These are phyloP conservation scores for Neurospora sublineolata DNA, from an alignment of 495 filamentous ascomycete species.

Conservation along the genomic window DNA sequence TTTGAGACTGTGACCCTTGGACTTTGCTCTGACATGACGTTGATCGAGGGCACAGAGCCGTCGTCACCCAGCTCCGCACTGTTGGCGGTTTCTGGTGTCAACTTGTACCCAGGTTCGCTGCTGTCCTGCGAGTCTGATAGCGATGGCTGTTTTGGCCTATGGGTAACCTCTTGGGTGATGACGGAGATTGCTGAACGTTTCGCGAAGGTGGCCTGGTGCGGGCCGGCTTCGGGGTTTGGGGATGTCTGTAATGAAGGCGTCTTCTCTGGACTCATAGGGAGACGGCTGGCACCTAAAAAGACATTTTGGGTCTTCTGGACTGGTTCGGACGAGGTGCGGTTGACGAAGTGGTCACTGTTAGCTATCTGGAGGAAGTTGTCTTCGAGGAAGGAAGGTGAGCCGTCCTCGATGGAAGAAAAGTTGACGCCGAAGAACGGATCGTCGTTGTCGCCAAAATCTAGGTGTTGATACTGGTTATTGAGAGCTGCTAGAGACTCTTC, in stretches of 20 bases:
- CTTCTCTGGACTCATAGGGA: conserved; percentile 25
- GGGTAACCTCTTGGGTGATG: conserved; percentile 13
- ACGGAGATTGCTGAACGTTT: conserved; percentile 4
- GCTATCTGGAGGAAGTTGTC: conserved; percentile 7
- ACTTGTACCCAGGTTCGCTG: conserved; percentile 21
- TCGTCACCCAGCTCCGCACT: conserved; percentile 39
- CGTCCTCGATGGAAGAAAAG: conserved; percentile 21
- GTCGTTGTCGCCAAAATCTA: conserved; percentile 29
- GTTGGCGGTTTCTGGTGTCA: conserved; percentile 38
- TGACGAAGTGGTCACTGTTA: conserved; percentile 1
- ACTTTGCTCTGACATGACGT: conserved; percentile 31
- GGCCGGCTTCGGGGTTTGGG: conserved; percentile 13
- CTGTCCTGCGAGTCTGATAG: conserved; percentile 17
- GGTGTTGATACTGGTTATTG: conserved; percentile 23
- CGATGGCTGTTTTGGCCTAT: conserved; percentile 15
- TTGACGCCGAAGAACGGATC: conserved; percentile 32
- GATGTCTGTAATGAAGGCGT: conserved; percentile 21
- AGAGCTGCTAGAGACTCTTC: conserved; percentile 29
- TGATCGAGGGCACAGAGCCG: conserved; percentile 23
- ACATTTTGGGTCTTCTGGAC: conserved; percentile 3
- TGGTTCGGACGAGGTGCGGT: conserved; percentile 4
- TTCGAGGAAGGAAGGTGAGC: conserved; percentile 26
- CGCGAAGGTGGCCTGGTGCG: conserved; percentile 8
- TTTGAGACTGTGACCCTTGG: conserved; percentile 39
- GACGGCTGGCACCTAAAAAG: conserved; percentile 7